phyloP scores from a whole-genome alignment of 202 grass and related monocot genomes.

The Musa balbisiana region DNA sequence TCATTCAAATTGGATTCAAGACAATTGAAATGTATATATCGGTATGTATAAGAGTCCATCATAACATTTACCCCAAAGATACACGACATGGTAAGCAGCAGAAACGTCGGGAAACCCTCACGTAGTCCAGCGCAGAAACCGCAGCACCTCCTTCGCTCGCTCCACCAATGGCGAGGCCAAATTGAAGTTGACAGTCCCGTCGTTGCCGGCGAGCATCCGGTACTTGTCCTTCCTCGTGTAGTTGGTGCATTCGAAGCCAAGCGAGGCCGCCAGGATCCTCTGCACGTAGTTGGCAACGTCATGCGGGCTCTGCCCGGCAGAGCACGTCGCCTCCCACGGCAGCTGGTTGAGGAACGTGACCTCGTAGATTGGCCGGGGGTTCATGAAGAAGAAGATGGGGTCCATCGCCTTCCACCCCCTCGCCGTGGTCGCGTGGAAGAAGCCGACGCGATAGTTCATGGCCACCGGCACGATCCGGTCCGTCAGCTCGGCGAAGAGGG shows the following conservation, averaged over 20 bases:
- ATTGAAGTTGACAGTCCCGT: conserved; percentile 38
- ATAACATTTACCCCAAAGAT: no score
- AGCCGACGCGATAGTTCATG: conserved; percentile 23
- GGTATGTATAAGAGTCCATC: no score
- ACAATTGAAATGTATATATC: no score
- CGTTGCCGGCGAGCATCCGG: conserved; percentile 50
- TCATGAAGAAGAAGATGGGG: conserved; percentile 70
- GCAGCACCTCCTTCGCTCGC: conserved; percentile 37
- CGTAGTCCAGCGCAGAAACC: conserved; percentile 49
- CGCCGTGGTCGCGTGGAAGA: conserved; percentile 61
- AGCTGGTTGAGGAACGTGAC: conserved; percentile 30
- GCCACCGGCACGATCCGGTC: conserved; percentile 48
- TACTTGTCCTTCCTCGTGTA: conserved; percentile 66
- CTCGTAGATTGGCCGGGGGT: conserved; percentile 48
- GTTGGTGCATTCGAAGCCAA: conserved; percentile 63
- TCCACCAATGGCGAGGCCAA: conserved; percentile 29
- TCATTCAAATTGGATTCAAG: no score
- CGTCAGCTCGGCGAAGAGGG: conserved; percentile 58
- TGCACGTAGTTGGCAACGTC: conserved; percentile 61
- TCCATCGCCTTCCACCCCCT: conserved; percentile 61
- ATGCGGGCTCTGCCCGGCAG: conserved; percentile 20
- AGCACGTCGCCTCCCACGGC: not conserved
- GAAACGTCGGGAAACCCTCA: no score
- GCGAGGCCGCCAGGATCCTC: conserved; percentile 28
- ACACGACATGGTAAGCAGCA: no score